These are phyloP conservation scores for Fusarium tupiense DNA, from an alignment of 2,329 filamentous ascomycete species.

Conservation along the genomic window DNA sequence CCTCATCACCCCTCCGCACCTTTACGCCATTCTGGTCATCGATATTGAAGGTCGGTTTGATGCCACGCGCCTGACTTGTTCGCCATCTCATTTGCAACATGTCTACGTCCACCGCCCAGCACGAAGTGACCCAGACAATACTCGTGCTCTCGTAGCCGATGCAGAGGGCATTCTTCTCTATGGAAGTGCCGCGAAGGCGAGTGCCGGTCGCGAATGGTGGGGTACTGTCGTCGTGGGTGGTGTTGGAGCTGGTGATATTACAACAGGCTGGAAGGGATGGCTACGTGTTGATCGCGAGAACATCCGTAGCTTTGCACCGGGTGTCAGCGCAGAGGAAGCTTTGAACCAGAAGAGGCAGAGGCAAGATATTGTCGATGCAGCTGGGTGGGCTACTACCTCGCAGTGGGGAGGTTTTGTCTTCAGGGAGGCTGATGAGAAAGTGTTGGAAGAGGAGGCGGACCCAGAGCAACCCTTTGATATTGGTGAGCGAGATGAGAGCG, in stretches of 20 bases:
- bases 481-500: not conserved
- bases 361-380: constrained; percentile 52
- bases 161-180: constrained; percentile 63
- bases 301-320: constrained; percentile 51
- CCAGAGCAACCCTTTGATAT: not conserved
- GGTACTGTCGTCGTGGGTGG: constrained; percentile 65
- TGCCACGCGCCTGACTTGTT: constrained; percentile 55
- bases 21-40: constrained; percentile 62
- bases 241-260: constrained; percentile 46
- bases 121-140: constrained; percentile 39
- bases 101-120: constrained; percentile 60
- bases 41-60: constrained; percentile 68
- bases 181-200: constrained; percentile 50
- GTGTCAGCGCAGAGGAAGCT: constrained; percentile 57
- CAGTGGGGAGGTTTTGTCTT: constrained; percentile 62
- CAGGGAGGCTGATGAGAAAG: constrained; percentile 25
- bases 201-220: constrained; percentile 63
- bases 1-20: constrained; percentile 59
- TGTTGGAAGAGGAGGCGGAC: not conserved
- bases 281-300: constrained; percentile 58
- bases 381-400: constrained; percentile 59
- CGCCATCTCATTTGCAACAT: constrained; percentile 56
- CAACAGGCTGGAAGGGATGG: constrained; percentile 59
- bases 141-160: constrained; percentile 51
- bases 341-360: constrained; percentile 52